Base-by-base conservation (phyloP, 2,329 filamentous ascomycete genomes). In the Nothophaeocryptopus gaeumannii region DNA sequence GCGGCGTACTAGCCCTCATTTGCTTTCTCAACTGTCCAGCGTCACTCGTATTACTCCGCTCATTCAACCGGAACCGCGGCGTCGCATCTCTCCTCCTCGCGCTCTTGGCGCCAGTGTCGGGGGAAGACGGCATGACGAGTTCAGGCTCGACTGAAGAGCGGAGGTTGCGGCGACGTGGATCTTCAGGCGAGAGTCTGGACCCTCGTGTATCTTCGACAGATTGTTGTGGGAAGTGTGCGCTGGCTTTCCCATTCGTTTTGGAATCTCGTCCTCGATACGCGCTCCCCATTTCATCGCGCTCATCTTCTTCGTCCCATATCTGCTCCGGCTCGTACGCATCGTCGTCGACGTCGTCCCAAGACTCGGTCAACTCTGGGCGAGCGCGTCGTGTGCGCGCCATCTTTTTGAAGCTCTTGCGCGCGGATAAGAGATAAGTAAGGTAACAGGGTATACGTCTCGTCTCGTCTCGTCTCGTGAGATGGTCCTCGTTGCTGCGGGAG, bases 121-220 rank as follows among this genome's bases (percentile, higher is more conserved):
- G 63, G 38, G 63, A 65, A 8, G 67, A 63, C 7, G 73, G 73
- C 72, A 74, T 75, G 47, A 74, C 69, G 50, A 75, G 66, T 48
- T 68, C 66, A 7, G 71, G 70, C 41, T 69, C 70, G 8, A 58
- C 58, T 15, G 64, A 66, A 9, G 55, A 60, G 33, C 58, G 43
- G 14, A 56, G 58, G 43, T 30, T 54, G n/a, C 55, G 52, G 40
- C 50, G 61, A 33, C 40, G 55, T 16, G 56, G 54, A 30, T 41
- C 43, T 35, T 55, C 53, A 9, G 29, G 40, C 29, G 35, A 14
- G 5, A 26, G 20, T 26, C 20, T 26, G 20, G 20, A 26, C 7
- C 20, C 20, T 4, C 20, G 20, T 3, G 45, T 44, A n/a, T 52
- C 45, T 13, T 56, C 30, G 30, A 39, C 36, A 39, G 36, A 15